Evolutionary conservation across 495 filamentous ascomycete genomes (phyloP).

Genomic region (Podospora sp.): DNA sequence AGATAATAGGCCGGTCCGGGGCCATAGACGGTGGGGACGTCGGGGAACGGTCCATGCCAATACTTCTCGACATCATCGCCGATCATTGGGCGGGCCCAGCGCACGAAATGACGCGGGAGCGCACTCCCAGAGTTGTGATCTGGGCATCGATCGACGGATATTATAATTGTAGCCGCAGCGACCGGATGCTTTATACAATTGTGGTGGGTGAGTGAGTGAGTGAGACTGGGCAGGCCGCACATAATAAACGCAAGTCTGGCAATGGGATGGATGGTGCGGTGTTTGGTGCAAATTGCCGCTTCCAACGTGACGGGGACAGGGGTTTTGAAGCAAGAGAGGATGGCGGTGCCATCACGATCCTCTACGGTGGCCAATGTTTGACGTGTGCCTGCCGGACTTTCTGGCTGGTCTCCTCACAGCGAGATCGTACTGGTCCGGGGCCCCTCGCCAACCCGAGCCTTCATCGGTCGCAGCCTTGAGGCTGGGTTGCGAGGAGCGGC

Average conservation of each 20-base stretch:
- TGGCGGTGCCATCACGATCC: slow-evolving; percentile 12
- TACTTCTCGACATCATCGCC: slow-evolving; percentile 19
- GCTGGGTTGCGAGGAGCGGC: not conserved
- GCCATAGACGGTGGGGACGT: slow-evolving; percentile 17
- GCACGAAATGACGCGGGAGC: not conserved
- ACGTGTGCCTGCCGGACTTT: slow-evolving; percentile 12
- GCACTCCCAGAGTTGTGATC: not conserved
- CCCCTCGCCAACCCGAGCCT: slow-evolving; percentile 4
- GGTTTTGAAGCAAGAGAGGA: slow-evolving; percentile 9
- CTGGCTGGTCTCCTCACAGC: not conserved
- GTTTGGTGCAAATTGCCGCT: slow-evolving; percentile 17
- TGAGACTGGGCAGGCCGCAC: not conserved
- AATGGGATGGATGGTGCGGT: not conserved
- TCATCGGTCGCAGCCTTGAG: slow-evolving; percentile 24
- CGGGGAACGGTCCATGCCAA: slow-evolving; percentile 13
- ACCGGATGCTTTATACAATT: not conserved
- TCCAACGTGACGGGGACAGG: not conserved
- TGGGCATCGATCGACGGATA: not conserved
- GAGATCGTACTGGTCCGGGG: no score
- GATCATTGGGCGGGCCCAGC: slow-evolving; percentile 3
- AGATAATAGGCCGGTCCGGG: slow-evolving; percentile 9
- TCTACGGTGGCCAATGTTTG: slow-evolving; percentile 15
- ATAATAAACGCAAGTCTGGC: not conserved
- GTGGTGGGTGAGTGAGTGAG: not conserved
- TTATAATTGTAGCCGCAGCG: slow-evolving; percentile 2